Percentiles rank a stretch among this genome's conserved stretches.
Conservation (phyloP, 768 basidiomycete genomes). For the Boletus coccyginus region DNA sequence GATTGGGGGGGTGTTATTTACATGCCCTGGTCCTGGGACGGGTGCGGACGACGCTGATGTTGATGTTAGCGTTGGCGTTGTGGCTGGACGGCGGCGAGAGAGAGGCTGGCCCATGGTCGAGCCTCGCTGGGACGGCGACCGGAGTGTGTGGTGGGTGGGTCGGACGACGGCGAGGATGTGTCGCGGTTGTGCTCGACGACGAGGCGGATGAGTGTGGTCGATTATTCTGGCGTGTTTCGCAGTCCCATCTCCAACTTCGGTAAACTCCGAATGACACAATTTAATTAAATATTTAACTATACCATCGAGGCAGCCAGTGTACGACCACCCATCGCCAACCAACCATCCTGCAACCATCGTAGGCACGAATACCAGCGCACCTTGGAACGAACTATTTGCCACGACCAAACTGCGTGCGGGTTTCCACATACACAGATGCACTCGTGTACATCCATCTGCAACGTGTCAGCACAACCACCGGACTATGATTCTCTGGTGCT, state of each 20-base stretch:
- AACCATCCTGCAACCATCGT: slow-evolving; percentile 68
- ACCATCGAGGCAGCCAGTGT: too few relatives aligned
- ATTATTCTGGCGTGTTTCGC: slow-evolving; percentile 27
- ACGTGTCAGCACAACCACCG: slow-evolving; percentile 1
- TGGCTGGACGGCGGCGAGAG: slow-evolving; percentile 26
- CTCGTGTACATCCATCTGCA: slow-evolving; percentile 59
- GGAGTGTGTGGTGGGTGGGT: background rate
- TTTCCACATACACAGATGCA: slow-evolving; percentile 83
- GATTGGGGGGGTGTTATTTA: background rate
- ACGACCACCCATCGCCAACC: slow-evolving; percentile 79
- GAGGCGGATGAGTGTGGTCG: slow-evolving; percentile 12
- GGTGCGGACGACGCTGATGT: slow-evolving; percentile 6
- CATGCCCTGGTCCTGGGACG: slow-evolving; percentile 8
- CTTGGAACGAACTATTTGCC: slow-evolving; percentile 74
- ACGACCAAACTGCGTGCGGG: slow-evolving; percentile 69
- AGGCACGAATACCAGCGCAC: slow-evolving; percentile 62
- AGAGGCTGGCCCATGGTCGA: slow-evolving; percentile 30
- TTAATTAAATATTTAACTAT: background rate
- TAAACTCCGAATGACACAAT: slow-evolving; percentile 15
- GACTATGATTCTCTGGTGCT: slow-evolving; percentile 20
- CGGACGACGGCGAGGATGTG: slow-evolving; percentile 4
- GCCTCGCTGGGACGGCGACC: background rate
- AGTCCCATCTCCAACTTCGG: slow-evolving; percentile 27
- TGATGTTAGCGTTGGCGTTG: slow-evolving; percentile 6
- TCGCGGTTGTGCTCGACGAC: slow-evolving; percentile 15